Evolutionary conservation across 2,329 filamentous ascomycete species (phyloP), one percentile per base, ranked within the genome.

Genomic region (Alternaria consortialis): DNA sequence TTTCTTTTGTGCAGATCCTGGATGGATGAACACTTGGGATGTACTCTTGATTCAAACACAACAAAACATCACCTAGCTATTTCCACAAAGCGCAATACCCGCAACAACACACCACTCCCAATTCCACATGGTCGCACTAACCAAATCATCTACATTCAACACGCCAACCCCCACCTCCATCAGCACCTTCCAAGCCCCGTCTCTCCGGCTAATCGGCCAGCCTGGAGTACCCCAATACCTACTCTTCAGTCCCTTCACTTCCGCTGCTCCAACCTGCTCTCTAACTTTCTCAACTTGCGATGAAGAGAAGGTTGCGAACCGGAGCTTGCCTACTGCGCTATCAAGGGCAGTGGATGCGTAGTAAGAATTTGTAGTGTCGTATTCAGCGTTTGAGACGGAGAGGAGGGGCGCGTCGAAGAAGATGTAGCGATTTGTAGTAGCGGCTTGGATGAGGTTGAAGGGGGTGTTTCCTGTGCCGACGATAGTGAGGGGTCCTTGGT

Each of bases 381-480:
- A 75, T 5, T 63, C 55, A 11, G 55, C 27, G n/a, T 70, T 61
- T 3, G 68, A 59, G 11, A 73, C 37, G 29, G 69, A 78, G 70
- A 56, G 82, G 76, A 91, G 80, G 0, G 88, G 88, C 0, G 89
- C 89, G 66, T 91, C 90, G 70, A 88, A 89, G 76, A 90, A 90
- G 56, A 87, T 80, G 73, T 91, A 87, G 31, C 87, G 81, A 63
- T 86, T 83, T 1, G 83, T 86, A 6, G 78, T 66, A 68, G 87
- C 86, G n/a, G 79, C 74, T 4, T 83, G 77, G 9, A 91, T 70
- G 8, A 84, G 71, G 56, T 87, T 82, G 68, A 90, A 88, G 0
- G 85, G 87, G 0, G 87, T 84, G 64, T 86, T 86, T 12, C 91
- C 90, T 1, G 89, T 91, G 1, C 85, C 88, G 2, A 93, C 88